Percentiles rank a stretch among this genome's conserved stretches.
Conservation (phyloP, 768 basidiomycete genomes). For the Agaricus blazei region DNA sequence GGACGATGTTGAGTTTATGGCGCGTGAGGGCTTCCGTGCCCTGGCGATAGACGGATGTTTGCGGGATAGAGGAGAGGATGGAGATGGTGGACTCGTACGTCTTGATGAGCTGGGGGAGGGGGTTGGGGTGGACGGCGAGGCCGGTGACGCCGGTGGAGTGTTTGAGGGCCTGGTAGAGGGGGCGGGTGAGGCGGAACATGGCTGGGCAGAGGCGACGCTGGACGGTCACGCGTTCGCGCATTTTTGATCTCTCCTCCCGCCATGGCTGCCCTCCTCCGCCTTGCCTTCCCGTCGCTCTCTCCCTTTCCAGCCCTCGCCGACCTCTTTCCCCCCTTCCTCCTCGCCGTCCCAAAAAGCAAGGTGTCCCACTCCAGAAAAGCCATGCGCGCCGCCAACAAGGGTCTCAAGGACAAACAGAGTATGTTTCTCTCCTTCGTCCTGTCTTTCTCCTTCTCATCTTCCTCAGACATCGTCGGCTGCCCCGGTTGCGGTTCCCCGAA, state of each 20-base stretch:
- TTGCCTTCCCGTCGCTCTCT: not conserved
- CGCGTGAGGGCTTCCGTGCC: conserved; percentile 81
- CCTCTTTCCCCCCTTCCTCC: conserved; percentile 81
- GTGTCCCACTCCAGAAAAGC: conserved; percentile 89
- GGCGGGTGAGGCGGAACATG: conserved; percentile 78
- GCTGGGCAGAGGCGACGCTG: not conserved
- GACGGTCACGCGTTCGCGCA: conserved; percentile 28
- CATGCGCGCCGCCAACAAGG: conserved; percentile 95
- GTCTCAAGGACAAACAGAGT: conserved; percentile 92
- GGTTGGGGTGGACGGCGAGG: conserved; percentile 77
- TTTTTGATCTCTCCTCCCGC: conserved; percentile 13
- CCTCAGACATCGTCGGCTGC: conserved; percentile 82
- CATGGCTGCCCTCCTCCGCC: conserved; percentile 28
- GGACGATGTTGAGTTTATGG: conserved; percentile 70
- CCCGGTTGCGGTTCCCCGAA: conserved; percentile 88
- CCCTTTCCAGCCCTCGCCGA: conserved; percentile 48
- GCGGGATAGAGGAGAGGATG: conserved; percentile 65
- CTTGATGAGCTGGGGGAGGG: conserved; percentile 70
- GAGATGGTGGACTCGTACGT: conserved; percentile 78
- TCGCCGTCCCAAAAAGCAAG: conserved; percentile 94
- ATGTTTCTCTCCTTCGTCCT: conserved; percentile 18
- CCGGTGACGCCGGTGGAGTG: conserved; percentile 84
- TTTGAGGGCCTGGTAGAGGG: conserved; percentile 60
- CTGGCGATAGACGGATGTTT: conserved; percentile 84
- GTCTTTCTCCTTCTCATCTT: not conserved